phyloP scores from a whole-genome alignment of 805 yeast genomes.

The Wickerhamomyces bisporus region DNA sequence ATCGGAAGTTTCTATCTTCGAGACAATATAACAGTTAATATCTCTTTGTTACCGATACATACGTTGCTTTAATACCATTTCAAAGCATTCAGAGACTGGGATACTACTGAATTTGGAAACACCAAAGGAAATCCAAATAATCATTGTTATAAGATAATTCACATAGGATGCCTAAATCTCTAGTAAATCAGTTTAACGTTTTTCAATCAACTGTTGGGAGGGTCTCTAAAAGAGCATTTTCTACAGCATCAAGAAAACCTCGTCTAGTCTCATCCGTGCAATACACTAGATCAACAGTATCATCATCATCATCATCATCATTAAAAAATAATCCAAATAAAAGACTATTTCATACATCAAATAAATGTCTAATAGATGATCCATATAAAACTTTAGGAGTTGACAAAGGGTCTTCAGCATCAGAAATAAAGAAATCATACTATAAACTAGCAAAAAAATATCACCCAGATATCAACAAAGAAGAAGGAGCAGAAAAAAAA shows the following conservation, averaged over 20 bases:
- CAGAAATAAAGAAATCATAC: slow-evolving; percentile 94
- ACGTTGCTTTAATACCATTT: no score
- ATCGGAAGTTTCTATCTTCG: no score
- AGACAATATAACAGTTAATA: no score
- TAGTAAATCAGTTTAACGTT: background rate
- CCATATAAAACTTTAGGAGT: slow-evolving; percentile 88
- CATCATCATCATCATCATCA: background rate
- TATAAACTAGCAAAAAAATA: slow-evolving; percentile 87
- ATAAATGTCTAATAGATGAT: slow-evolving; percentile 38
- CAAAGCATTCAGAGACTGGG: no score
- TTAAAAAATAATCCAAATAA: slow-evolving; percentile 1
- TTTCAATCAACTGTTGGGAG: background rate
- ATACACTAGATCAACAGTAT: background rate
- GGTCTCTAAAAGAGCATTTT: background rate
- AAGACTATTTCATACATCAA: slow-evolving; percentile 40
- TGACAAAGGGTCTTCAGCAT: slow-evolving; percentile 56
- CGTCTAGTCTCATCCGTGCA: background rate
- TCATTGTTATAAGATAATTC: no score
- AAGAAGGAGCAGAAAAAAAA: slow-evolving; percentile 76
- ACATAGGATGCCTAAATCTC: background rate
- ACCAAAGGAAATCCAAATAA: no score
- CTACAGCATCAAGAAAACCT: background rate
- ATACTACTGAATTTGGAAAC: no score
- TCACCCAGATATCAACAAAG: slow-evolving; percentile 97
- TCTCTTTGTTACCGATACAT: no score